Conservation (phyloP, 495 filamentous ascomycete genomes). For the Hypoxylon fragiforme region DNA sequence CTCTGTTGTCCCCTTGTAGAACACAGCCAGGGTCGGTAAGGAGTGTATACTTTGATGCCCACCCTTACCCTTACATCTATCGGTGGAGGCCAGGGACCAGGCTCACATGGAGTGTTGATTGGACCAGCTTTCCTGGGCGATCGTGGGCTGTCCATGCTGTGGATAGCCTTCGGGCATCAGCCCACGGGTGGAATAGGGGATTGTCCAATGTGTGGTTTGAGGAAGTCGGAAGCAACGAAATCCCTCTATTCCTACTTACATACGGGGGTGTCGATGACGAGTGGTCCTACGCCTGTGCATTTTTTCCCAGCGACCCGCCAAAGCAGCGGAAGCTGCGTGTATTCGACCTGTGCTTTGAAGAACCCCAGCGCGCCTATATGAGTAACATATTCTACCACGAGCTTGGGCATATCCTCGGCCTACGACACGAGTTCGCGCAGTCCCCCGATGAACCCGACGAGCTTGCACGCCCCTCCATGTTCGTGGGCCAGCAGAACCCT, state of each 20-base stretch:
- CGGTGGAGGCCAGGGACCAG: not conserved
- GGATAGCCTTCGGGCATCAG: not conserved
- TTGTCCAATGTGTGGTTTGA: not conserved
- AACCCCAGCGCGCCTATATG: not conserved
- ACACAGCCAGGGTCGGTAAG: not conserved
- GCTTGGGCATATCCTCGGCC: constrained; percentile 2
- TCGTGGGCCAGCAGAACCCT: not conserved
- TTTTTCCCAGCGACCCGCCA: not conserved
- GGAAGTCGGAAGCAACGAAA: not conserved
- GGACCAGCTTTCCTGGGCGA: not conserved
- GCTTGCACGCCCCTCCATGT: not conserved
- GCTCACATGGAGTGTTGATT: constrained; percentile 1
- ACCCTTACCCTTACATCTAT: not conserved
- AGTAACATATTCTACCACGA: constrained; percentile 2
- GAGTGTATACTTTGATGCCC: not conserved
- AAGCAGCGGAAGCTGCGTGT: not conserved
- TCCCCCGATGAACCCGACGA: not conserved
- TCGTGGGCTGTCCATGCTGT: not conserved
- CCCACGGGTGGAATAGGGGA: not conserved
- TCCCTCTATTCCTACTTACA: constrained; percentile 5
- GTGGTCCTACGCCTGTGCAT: not conserved
- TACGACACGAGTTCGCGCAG: constrained; percentile 6
- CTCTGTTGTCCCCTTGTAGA: not conserved
- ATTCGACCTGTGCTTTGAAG: not conserved
- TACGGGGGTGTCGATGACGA: too few species aligned